phyloP scores from a whole-genome alignment of 2,329 filamentous ascomycete genomes.

The Lithohypha guttulata region DNA sequence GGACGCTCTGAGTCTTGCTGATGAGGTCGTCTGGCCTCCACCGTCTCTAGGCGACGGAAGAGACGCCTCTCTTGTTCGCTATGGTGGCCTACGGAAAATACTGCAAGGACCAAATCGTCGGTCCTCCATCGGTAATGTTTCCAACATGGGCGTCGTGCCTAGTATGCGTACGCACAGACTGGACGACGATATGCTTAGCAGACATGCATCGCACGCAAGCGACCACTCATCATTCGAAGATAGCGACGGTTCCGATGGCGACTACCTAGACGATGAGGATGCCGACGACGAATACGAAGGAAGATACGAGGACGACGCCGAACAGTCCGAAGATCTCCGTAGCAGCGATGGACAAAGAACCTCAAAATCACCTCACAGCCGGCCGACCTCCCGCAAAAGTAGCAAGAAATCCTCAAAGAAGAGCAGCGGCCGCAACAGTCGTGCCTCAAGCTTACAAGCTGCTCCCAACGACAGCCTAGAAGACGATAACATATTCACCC shows the following conservation, averaged over 20 bases:
- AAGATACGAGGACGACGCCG: constrained; percentile 13
- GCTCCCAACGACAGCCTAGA: not conserved
- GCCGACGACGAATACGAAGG: constrained; percentile 15
- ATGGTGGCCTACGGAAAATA: constrained; percentile 51
- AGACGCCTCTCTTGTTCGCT: constrained; percentile 35
- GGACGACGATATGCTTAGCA: constrained; percentile 48
- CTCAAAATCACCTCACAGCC: constrained; percentile 8
- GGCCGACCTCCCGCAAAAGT: constrained; percentile 18
- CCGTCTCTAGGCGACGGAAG: constrained; percentile 40
- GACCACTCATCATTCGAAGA: constrained; percentile 15
- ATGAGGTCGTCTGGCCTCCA: constrained; percentile 42
- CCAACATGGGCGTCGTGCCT: constrained; percentile 51
- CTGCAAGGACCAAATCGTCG: constrained; percentile 49
- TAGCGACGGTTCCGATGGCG: constrained; percentile 38
- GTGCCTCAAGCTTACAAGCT: constrained; percentile 1
- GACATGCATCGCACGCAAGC: constrained; percentile 30
- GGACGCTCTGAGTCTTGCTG: constrained; percentile 37
- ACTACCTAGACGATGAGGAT: constrained; percentile 24
- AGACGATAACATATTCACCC: not conserved
- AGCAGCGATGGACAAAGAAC: constrained; percentile 30
- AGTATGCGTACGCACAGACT: constrained; percentile 68
- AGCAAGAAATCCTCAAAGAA: constrained; percentile 10
- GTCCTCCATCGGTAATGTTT: constrained; percentile 37
- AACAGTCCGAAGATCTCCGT: constrained; percentile 15
- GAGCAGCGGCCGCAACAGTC: constrained; percentile 11